Base-by-base conservation (phyloP, 1,284 basidiomycete species). In the Waitea zeae region DNA sequence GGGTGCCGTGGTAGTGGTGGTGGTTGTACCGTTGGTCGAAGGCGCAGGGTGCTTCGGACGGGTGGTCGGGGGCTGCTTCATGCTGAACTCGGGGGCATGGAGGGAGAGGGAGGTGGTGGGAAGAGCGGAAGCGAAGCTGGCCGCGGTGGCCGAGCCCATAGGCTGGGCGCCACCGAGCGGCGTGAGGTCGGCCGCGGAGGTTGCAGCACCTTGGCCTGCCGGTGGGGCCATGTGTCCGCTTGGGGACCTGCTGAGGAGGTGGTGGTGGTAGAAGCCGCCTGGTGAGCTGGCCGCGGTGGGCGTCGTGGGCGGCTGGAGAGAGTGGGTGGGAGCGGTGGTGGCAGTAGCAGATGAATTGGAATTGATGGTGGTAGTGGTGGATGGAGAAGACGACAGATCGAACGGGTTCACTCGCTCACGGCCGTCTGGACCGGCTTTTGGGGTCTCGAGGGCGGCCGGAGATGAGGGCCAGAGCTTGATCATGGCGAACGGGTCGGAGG, bases 81-180 rank as follows among this genome's bases (percentile, higher is more conserved):
- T 80, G 50, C 70, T 69, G 58, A 81, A 80, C 47, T 71, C 66
- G 51, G 81, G 81, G 29, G 75, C 74, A 78, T 80, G 70, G 61
- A 84, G 62, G 43, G 77, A 73, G 49, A 82, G 69, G 40, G 72
- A 67, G 31, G 77, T 79, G 32, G 78, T 78, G 41, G 79, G 74
- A 46, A 67, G 64, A 43, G 70, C 70, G 45, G 69, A 57, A 45
- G 62, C 57, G 51, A 65, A 64, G 45, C 46, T 42, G 41, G 47
- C 42, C 40, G 49, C 34, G 52, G 57, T 50, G 43, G 56, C 45
- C 47, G 61, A 47, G n/a, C n/a, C n/a, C n/a, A n/a, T n/a, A 52
- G 57, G 49, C 43, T 56, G 53, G 49, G 58, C 44, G 50, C 50
- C 34, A n/a, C n/a, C n/a, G 37, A 52, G 43, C 45, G 43, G 41